phyloP scores from a whole-genome alignment of 1,284 basidiomycete genomes.

The Xanthoconium separans region DNA sequence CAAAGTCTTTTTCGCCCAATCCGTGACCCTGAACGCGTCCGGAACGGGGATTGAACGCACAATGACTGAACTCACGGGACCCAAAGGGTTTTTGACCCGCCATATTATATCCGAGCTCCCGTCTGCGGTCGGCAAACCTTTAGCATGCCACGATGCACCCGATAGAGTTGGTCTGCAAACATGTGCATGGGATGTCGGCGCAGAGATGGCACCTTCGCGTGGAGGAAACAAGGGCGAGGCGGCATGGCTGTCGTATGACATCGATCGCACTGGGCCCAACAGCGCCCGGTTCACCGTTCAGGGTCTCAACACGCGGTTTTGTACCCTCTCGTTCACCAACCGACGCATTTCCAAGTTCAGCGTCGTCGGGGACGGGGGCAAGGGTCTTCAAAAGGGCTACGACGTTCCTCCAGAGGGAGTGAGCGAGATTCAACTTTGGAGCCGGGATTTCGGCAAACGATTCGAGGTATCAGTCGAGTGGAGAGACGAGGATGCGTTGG shows the following conservation, averaged over 20 bases:
- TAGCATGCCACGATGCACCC: constrained; percentile 18
- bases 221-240: constrained; percentile 15
- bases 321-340: constrained; percentile 59
- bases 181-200: constrained; percentile 39
- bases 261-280: constrained; percentile 37
- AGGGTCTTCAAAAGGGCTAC: constrained; percentile 46
- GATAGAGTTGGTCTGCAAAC: constrained; percentile 31
- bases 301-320: constrained; percentile 62
- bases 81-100: constrained; percentile 43
- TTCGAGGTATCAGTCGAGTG: constrained; percentile 58
- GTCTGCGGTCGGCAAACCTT: constrained; percentile 41
- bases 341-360: constrained; percentile 43
- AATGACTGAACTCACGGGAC: constrained; percentile 47
- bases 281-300: constrained; percentile 46
- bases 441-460: constrained; percentile 60
- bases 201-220: constrained; percentile 33
- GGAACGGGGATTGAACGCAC: constrained; percentile 20
- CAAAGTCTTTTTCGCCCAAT: constrained; percentile 69
- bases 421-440: constrained; percentile 59
- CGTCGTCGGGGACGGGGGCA: constrained; percentile 34
- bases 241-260: constrained; percentile 36
- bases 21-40: constrained; percentile 41
- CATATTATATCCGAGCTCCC: constrained; percentile 52
- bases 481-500: constrained; percentile 15
- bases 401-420: constrained; percentile 42